These are phyloP conservation scores for Candida namnaoensis DNA, from an alignment of 805 yeast species.

Conservation along the genomic window DNA sequence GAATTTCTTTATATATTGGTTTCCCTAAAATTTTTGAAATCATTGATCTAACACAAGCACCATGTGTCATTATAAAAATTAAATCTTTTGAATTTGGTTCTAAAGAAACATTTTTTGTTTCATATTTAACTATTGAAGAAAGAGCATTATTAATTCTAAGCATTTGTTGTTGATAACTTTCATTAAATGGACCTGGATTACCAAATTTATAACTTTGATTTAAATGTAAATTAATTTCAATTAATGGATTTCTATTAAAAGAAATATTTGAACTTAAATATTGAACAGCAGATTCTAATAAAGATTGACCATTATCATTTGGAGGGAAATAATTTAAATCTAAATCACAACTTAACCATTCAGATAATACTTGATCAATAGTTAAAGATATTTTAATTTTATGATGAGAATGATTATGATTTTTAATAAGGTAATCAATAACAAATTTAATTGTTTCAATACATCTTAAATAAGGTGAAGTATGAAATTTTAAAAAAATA, in stretches of 20 bases:
- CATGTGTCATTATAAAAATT: conserved; percentile 30
- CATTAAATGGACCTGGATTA: conserved; percentile 34
- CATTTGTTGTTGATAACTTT: conserved; percentile 27
- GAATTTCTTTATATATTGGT: conserved; percentile 31
- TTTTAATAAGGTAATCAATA: conserved; percentile 12
- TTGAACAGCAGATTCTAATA: conserved; percentile 28
- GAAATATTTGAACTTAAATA: conserved; percentile 22
- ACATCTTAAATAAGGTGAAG: conserved; percentile 36
- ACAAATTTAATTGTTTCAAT: conserved; percentile 26
- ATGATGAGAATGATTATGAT: conserved; percentile 5
- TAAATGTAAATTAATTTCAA: conserved; percentile 22
- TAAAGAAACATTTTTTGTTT: conserved; percentile 15
- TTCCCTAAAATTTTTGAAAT: conserved; percentile 28
- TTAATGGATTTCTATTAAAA: conserved; percentile 9
- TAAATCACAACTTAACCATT: conserved; percentile 33
- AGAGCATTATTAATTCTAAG: conserved; percentile 25
- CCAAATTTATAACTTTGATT: conserved; percentile 27
- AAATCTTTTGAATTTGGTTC: conserved; percentile 21
- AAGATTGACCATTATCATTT: conserved; percentile 33
- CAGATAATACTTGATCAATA: conserved; percentile 32
- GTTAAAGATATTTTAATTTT: conserved; percentile 17
- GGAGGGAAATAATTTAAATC: conserved; percentile 32
- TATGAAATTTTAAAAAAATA: conserved; percentile 19
- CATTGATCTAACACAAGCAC: conserved; percentile 32
- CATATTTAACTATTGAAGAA: conserved; percentile 22